Base-by-base conservation (phyloP, 2,329 filamentous ascomycete genomes). In the Fusarium dlaminii region DNA sequence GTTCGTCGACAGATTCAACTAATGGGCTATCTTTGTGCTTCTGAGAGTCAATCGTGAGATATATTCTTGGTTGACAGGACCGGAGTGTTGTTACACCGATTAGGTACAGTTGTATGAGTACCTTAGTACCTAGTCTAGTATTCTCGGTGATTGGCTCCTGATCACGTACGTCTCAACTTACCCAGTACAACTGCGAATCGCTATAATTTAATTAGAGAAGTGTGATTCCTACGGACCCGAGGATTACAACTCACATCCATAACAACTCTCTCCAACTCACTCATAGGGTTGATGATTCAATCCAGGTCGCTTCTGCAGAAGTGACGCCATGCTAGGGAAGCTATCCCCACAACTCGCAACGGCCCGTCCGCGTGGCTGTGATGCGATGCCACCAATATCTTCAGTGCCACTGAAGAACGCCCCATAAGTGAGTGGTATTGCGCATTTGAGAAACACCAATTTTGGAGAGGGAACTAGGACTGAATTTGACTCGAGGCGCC, bases 291-390 rank as follows among this genome's bases (percentile, higher is more conserved):
- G 34, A 27, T 18, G 27, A 27, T 22, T 60, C 29, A 22, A 20
- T n/a, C 15, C 17, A 51, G 32, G 22, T 56, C 24, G 34, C n/a
- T 34, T 30, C n/a, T 34, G 64, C 22, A 40, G 43, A 55, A 46
- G n/a, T 45, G 60, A 42, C 43, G 39, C 39, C 51, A 49, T 48
- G 24, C 36, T n/a, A 22, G 34, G 18, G 37, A 32, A 37, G 40
- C 54, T 29, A 39, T 42, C 42, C 37, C 70, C 67, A 46, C 66
- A 58, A 46, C 63, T 66, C 58, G 67, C 55, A 45, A 74, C 71
- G 58, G 71, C 58, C 71, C 67, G 45, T 37, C 34, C 32, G 30
- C 14, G 66, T 57, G 66, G 61, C 51, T 64, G 60, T 70, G 69
- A 51, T 43, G 65, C 32, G 42, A 52, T 48, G 27, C 9, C 27